A percentile compares a stretch with the other conserved stretches of the same genome.
phyloP scores from a whole-genome alignment of 495 filamentous ascomycete species.

The Trichoderma orchidacearum region DNA sequence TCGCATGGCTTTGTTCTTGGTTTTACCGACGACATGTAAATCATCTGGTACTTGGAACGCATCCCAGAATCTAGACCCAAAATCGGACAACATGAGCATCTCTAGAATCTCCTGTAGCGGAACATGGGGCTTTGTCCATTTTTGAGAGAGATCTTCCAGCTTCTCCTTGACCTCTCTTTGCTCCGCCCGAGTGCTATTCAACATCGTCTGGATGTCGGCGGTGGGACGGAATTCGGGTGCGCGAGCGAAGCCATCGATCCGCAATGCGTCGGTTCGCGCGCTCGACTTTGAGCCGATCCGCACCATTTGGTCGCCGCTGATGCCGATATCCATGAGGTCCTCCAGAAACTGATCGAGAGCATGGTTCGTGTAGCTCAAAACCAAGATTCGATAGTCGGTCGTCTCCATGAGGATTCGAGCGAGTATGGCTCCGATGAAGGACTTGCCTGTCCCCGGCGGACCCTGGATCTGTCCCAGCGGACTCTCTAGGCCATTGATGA shows the following conservation, averaged over 20 bases:
- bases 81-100: neutral
- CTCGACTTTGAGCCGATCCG: constrained; percentile 55
- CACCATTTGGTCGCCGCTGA: constrained; percentile 39
- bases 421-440: constrained; percentile 58
- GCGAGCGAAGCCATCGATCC: constrained; percentile 17
- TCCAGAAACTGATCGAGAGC: constrained; percentile 65
- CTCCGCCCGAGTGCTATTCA: constrained; percentile 30
- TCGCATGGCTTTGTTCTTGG: constrained; percentile 26
- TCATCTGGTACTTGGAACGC: neutral
- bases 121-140: neutral
- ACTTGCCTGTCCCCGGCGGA: constrained; percentile 72
- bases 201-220: constrained; percentile 9
- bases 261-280: constrained; percentile 16
- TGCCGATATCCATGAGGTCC: constrained; percentile 51
- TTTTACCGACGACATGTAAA: neutral
- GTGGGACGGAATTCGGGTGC: neutral
- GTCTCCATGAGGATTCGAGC: constrained; percentile 43
- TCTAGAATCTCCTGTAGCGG: neutral
- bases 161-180: constrained; percentile 6
- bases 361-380: constrained; percentile 56
- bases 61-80: neutral
- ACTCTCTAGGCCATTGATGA: constrained; percentile 39
- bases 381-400: constrained; percentile 41
- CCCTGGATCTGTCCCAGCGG: constrained; percentile 58
- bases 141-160: neutral